Base-by-base conservation (phyloP, 2,329 filamentous ascomycete genomes). In the Beauveria pseudobassiana region DNA sequence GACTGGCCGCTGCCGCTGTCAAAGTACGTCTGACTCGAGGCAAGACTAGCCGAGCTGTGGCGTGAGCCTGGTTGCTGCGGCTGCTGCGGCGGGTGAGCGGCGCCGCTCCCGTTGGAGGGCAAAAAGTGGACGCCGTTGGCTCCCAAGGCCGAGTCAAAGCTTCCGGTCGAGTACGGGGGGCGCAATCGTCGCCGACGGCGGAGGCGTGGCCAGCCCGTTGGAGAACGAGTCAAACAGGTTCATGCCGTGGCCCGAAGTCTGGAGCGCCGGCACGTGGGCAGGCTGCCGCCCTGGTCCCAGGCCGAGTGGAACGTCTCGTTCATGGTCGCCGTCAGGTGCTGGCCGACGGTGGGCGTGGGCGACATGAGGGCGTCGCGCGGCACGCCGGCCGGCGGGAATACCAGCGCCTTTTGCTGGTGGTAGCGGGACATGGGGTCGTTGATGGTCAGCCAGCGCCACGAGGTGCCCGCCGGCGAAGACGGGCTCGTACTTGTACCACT, bases 361-460 rank as follows among this genome's bases (percentile, higher is more conserved):
- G 81, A 83, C 80, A 83, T 82, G 72, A 84, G 71, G 45, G 74
- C 72, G 60, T 82, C 78, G 48, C 74, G 65, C 10, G 73, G 68
- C 54, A 76, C 68, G 5, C 66, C 67, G 4, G 69, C 63, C 18
- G 70, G 70, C 1, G 74, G 74, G 59, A 75, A 74, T 24, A 76
- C 73, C 22, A 76, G 69, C 10, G 76, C 75, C 66, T 75, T 74
- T 68, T 81, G 77, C 72, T 84, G 81, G 67, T 86, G 82, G 62
- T 82, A 80, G 51, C 80, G 77, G n/a, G 82, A 84, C 63, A 81
- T 80, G 34, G 83, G 82, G 66, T 86, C 83, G 62, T 85, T 77
- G 61, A 84, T 80, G 12, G 82, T 85, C 62, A 88, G 72, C 76
- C 86, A 87, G 26, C 82, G 77, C 85, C 85, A 87, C 43, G 78